Evolutionary conservation across 1,284 basidiomycete species (phyloP).

Genomic region (Apiotrichum gracile): DNA sequence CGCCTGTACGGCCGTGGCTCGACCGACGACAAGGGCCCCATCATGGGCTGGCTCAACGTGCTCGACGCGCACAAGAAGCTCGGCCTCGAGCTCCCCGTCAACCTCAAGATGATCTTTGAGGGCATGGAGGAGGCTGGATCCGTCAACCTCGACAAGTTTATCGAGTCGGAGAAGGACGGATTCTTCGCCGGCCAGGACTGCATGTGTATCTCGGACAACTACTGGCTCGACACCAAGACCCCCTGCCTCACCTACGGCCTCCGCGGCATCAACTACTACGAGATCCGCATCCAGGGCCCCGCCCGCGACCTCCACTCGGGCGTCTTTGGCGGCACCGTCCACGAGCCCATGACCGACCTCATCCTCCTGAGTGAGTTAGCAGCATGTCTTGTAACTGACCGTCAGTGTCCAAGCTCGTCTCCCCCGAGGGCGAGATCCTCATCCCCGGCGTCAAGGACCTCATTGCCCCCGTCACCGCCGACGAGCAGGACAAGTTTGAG

Average conservation of each 20-base stretch:
- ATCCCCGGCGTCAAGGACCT: constrained; percentile 88
- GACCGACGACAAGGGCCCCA: constrained; percentile 87
- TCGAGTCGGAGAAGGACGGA: constrained; percentile 68
- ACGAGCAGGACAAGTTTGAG: constrained; percentile 69
- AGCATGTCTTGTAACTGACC: constrained; percentile 3
- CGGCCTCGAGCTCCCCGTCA: constrained; percentile 78
- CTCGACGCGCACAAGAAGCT: constrained; percentile 77
- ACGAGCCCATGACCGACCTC: constrained; percentile 70
- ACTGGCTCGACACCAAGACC: constrained; percentile 50
- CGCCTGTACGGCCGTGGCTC: constrained; percentile 79
- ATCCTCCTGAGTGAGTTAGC: constrained; percentile 47
- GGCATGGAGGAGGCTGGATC: constrained; percentile 98
- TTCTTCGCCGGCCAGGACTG: constrained; percentile 91
- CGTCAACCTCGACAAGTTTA: constrained; percentile 87
- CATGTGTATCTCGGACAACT: constrained; percentile 72
- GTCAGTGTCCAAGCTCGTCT: constrained; percentile 69
- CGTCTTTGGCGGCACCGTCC: constrained; percentile 76
- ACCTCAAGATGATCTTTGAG: constrained; percentile 91
- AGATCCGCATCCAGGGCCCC: constrained; percentile 76
- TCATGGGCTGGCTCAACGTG: constrained; percentile 92
- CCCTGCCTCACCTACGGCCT: constrained; percentile 51
- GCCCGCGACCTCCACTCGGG: constrained; percentile 89
- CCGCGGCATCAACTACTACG: constrained; percentile 86
- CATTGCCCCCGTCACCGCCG: constrained; percentile 67
- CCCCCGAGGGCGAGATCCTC: constrained; percentile 73